Conservation (phyloP, 2,329 filamentous ascomycete species). For the Neurospora crassa region DNA sequence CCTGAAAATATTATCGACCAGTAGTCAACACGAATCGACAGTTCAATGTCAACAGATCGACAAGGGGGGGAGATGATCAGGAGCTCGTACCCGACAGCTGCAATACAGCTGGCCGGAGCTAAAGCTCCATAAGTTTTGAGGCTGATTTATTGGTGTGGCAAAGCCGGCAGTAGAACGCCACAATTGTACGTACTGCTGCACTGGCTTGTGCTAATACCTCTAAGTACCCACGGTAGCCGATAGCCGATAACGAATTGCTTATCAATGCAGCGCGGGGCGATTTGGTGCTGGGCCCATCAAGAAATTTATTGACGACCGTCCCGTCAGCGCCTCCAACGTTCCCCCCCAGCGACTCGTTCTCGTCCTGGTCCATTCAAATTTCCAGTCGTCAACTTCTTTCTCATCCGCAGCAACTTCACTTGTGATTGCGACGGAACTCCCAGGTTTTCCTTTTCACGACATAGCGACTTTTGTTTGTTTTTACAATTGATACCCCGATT, state of each 20-base stretch:
- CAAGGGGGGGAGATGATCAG: not conserved
- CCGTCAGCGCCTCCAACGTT: not conserved
- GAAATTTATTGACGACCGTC: constrained; percentile 14
- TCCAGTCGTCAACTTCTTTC: not conserved
- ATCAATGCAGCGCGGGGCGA: constrained; percentile 21
- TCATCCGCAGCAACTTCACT: not conserved
- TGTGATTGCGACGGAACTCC: not conserved
- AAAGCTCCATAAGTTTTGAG: not conserved
- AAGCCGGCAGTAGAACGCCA: not conserved
- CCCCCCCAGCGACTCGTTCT: constrained; percentile 10
- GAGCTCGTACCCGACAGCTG: not conserved
- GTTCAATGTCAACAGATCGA: not conserved
- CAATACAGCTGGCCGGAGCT: not conserved
- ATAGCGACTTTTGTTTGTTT: not conserved
- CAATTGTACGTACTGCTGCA: not conserved
- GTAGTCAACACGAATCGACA: not conserved
- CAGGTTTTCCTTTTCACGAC: not conserved
- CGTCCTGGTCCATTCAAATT: not conserved
- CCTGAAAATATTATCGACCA: not conserved
- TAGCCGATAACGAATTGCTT: constrained; percentile 15
- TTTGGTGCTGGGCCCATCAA: constrained; percentile 3
- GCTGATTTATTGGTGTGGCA: not conserved
- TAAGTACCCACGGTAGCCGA: not conserved
- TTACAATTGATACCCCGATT: not conserved
- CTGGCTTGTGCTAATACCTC: too few species aligned